These are phyloP conservation scores for Cyclotella choctawhatcheeana DNA, from an alignment of 108 stramenopile genomes.

Conservation along the genomic window DNA sequence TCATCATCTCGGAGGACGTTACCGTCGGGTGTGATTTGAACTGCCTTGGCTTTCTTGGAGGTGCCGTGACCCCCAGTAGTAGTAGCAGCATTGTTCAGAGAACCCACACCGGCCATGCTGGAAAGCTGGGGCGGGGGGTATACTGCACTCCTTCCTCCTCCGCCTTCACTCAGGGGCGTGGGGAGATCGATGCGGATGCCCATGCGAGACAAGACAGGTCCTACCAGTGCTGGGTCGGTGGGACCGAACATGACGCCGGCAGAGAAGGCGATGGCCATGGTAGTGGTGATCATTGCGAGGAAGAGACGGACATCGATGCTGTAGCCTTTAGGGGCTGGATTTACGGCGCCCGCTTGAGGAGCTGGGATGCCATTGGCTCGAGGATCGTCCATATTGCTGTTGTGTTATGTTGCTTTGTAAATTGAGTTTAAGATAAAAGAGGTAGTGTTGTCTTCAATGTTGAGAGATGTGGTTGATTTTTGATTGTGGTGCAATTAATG, in stretches of 20 bases:
- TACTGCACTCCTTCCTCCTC: not conserved
- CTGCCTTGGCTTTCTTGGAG: slow-evolving; percentile 42
- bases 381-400: no score
- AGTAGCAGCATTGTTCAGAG: not conserved
- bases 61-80: not conserved
- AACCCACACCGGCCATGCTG: slow-evolving; percentile 12
- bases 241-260: slow-evolving; percentile 74
- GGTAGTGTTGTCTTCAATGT: no score
- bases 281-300: slow-evolving; percentile 63
- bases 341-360: no score
- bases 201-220: slow-evolving; percentile 30
- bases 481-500: no score
- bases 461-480: no score
- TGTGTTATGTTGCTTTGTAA: no score
- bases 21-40: slow-evolving; percentile 2
- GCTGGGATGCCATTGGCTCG: no score
- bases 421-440: no score
- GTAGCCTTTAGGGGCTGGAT: slow-evolving; percentile 31
- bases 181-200: slow-evolving; percentile 25
- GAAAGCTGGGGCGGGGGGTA: not conserved
- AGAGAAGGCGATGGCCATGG: slow-evolving; percentile 75
- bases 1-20: slow-evolving; percentile 22
- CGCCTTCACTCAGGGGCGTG: not conserved
- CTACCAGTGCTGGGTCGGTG: slow-evolving; percentile 36
- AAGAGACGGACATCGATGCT: slow-evolving; percentile 79